Base-by-base conservation (phyloP, 306 rosid genomes). In the Prosopis cineraria region DNA sequence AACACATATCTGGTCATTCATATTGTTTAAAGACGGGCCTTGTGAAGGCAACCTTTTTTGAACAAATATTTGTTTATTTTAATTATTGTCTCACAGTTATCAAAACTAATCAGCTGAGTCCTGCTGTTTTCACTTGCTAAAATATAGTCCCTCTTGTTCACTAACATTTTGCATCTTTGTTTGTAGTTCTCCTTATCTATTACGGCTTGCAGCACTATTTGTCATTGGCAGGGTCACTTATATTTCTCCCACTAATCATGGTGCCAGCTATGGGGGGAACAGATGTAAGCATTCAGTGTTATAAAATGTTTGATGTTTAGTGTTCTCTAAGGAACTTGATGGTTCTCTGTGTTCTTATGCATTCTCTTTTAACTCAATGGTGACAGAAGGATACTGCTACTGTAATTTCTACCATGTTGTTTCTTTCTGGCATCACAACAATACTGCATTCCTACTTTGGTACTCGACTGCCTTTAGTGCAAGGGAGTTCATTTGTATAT, bases 401-500 rank as follows among this genome's bases (percentile, higher is more conserved):
- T 0, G 84, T 95, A 73, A 95, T 95, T 87, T 92, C 98, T 19
- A 95, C 98, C n/a, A 84, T 89, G 81, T 80, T 95, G 79, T 89
- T 95, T 79, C 83, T 95, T 88, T 92, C 98, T 74, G 98, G 98
- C 50, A 30, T 88, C 62, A 84, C 98, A 43, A 92, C 98, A 30
- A 86, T 95, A 79, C 79, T 95, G 81, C 97, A 95, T 77, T 80
- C 90, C 55, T 89, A 78, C 89, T 89, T 95, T 52, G 98, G 98
- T 72, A 92, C 98, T 7, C 90, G 98, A 13, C 84, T 95, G 72
- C 98, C 98, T 33, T 82, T 95, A 80, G 98, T 95, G 83, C 98
- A 95, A 86, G 98, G 98, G 87, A 95, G 97, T 84, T 95, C 98
- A 10, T 92, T 92, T 85, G 92, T 92, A 63, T 91, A 89, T 88